A percentile compares a stretch with the other conserved stretches of the same genome.
Conservation (phyloP, 371 early-diverging fungal genomes). For the Dipsacomyces acuminosporus region DNA sequence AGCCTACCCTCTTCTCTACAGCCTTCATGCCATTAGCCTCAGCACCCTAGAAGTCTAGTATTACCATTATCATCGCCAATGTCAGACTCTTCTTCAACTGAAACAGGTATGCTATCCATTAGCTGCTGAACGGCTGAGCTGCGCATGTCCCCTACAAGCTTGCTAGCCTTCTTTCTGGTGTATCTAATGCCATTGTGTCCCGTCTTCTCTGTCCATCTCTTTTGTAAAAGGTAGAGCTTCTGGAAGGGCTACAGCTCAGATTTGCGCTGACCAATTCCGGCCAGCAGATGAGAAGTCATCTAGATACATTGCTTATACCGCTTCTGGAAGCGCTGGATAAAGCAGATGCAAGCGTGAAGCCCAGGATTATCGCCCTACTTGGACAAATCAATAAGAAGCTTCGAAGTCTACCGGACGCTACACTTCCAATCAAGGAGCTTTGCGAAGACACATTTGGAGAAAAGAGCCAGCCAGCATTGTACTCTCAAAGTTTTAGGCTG, state of each 20-base stretch:
- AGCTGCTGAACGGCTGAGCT: too few species aligned
- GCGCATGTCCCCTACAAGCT: too few species aligned
- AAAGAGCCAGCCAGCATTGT: constrained; percentile 34
- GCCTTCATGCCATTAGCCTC: too few species aligned
- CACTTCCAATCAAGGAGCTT: constrained; percentile 60
- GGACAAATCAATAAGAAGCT: constrained; percentile 78
- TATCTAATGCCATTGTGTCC: too few species aligned
- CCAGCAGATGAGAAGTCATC: constrained; percentile 64
- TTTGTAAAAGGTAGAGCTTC: constrained; percentile 47
- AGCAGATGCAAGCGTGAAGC: constrained; percentile 22
- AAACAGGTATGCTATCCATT: too few species aligned
- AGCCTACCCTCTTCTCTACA: too few species aligned
- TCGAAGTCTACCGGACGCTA: constrained; percentile 55
- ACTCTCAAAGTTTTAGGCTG: constrained; percentile 33
- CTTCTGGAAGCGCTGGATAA: constrained; percentile 69
- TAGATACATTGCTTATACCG: constrained; percentile 67
- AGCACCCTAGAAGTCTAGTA: too few species aligned
- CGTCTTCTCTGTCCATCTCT: too few species aligned
- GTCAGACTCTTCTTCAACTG: too few species aligned
- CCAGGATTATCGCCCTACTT: constrained; percentile 63
- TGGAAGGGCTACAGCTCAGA: constrained; percentile 79
- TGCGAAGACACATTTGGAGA: constrained; percentile 23
- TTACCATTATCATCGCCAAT: too few species aligned
- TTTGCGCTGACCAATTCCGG: constrained; percentile 79
- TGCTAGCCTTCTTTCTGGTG: too few species aligned